Base-by-base conservation (phyloP, 805 yeast species). In the Lipomyces orientalis region DNA sequence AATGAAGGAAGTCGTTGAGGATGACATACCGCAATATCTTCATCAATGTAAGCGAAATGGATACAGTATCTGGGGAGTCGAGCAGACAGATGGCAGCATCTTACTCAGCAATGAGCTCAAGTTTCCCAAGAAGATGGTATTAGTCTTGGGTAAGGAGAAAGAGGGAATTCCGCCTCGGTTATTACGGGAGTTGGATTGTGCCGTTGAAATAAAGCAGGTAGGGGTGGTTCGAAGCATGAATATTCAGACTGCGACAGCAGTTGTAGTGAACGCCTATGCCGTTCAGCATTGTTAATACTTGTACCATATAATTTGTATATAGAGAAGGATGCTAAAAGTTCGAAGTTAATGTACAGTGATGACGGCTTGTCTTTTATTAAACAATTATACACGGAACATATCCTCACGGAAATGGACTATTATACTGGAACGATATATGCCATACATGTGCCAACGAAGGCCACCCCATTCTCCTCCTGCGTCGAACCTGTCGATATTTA, bases 221-320 rank as follows among this genome's bases (percentile, higher is more conserved):
- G 98, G 98, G 16, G 93, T 93, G 19, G 87, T 94, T 54, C 83
- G 98, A 72, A 93, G 97, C 0, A 93, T 93, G 98, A 93, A 93
- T 75, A 93, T 93, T 69, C 98, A 93, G 79, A 93, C 98, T 0
- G 98, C 98, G 0, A 88, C 98, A 0, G 98, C 98, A 0, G 93
- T 93, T 25, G 86, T 93, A 61, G 97, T 93, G 6, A 97, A 93
- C 78, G 95, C 97, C 0, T 93, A 94, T 74, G 87, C 96, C 0
- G 76, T 83, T 22, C 91, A 88, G 74, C 89, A 88, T 73, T 87
- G 89, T 75, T 68, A 57, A 52, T 52, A 52, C 16, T 25, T 52
- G 55, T 52, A 52, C 5, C n/a, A 25, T 52, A 52, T 52, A 31
- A 29, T 52, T 52, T 25, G 55, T 52, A 25, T 52, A 52, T 52